Base-by-base conservation (phyloP, 2,329 filamentous ascomycete species). In the Penicillium concentricum region DNA sequence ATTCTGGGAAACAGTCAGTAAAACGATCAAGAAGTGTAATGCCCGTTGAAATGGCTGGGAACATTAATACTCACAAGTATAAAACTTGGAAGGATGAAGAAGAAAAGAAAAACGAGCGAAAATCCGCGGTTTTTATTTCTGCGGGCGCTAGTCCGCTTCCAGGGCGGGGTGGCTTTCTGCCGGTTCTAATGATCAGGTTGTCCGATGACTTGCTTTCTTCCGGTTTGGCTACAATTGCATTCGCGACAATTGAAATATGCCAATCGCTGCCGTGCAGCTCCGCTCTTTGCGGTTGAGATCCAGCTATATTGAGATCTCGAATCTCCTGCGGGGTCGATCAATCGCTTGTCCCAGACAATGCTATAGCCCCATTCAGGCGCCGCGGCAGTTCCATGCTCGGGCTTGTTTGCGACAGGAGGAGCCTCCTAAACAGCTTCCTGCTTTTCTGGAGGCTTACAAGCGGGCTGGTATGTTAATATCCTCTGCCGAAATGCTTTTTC, bases 71-170 rank as follows among this genome's bases (percentile, higher is more conserved):
- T 85, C 82, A 97, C 92, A 82, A 91, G 85, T 88, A 87, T 89
- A 95, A 96, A 95, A 97, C 92, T 90, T 91, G 92, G 92, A 97
- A 96, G 91, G 92, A 91, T 93, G 84, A 87, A 88, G 84, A 87
- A 77, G 71, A 74, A 73, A 82, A 82, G 76, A 81, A 78, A 76
- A 71, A 71, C 45, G 55, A 56, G 61, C 42, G 54, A 58, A 53
- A 56, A 58, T 65, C 61, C 52, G 54, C 56, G 57, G 48, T 55
- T 63, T 67, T 63, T 63, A 62, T 72, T 62, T 61, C 60, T 62
- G 56, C 44, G 26, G 5, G 41, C 61, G 54, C 69, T 71, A 72
- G 61, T 42, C 64, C 54, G 13, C 20, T 60, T 67, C 56, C 3
- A 56, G 64, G 58, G 64, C 68, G 56, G 61, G 28, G 48, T 51